phyloP scores from a whole-genome alignment of 2,329 filamentous ascomycete genomes.

The Apiospora saccharicola region DNA sequence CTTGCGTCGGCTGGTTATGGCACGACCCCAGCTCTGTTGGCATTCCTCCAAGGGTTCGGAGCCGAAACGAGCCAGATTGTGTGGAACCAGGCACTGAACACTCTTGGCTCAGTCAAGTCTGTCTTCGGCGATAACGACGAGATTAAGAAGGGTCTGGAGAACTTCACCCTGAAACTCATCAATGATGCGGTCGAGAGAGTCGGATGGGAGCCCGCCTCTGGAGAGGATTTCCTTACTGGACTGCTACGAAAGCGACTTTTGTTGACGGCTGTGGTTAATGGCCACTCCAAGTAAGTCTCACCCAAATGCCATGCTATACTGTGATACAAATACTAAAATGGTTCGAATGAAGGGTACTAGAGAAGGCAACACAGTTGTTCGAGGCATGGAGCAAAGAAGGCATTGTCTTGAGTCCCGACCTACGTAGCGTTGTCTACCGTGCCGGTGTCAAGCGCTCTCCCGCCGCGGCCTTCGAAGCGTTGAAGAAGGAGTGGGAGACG shows the following conservation, averaged over 20 bases:
- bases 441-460: constrained; percentile 77
- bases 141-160: constrained; percentile 76
- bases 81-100: constrained; percentile 84
- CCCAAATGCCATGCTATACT: not conserved
- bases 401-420: constrained; percentile 78
- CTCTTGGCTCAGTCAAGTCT: constrained; percentile 79
- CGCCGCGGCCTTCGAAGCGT: constrained; percentile 70
- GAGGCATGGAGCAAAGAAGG: constrained; percentile 75
- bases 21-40: constrained; percentile 80
- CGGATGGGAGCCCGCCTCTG: constrained; percentile 82
- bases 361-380: constrained; percentile 82
- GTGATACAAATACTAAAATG: constrained; percentile 34
- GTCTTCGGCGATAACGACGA: constrained; percentile 81
- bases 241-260: constrained; percentile 87
- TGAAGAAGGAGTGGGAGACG: constrained; percentile 85
- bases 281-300: constrained; percentile 72
- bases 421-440: constrained; percentile 82
- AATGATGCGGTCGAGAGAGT: constrained; percentile 77
- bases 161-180: constrained; percentile 81
- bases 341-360: constrained; percentile 60
- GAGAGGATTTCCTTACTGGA: constrained; percentile 82
- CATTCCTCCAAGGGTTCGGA: constrained; percentile 85
- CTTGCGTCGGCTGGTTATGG: constrained; percentile 88
- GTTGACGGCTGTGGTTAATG: constrained; percentile 74
- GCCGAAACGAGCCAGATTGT: constrained; percentile 86